Evolutionary conservation across 2,329 filamentous ascomycete species (phyloP).

Genomic region (Ophiostoma triangulosporum): DNA sequence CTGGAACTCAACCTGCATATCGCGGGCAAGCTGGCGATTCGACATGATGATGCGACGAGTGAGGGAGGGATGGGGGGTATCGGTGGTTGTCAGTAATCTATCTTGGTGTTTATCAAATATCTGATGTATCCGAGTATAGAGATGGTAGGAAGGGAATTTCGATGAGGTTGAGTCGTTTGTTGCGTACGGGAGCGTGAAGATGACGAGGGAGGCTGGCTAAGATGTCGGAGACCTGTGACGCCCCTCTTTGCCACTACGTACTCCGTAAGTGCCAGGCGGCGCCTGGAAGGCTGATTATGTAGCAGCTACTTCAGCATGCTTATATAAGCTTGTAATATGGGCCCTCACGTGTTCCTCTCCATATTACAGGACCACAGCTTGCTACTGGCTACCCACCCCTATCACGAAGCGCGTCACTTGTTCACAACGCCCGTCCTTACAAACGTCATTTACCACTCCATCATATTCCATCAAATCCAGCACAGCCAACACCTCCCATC

Average conservation of each 20-base stretch:
- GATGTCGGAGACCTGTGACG: neutral
- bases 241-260: constrained; percentile 2
- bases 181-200: neutral
- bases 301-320: neutral
- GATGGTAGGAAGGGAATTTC: neutral
- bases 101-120: neutral
- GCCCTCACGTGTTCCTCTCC: neutral
- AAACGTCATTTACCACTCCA: no score
- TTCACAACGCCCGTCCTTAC: neutral
- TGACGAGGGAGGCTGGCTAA: neutral
- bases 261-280: neutral
- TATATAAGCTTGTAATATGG: neutral
- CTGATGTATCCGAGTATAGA: neutral
- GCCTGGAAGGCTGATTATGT: neutral
- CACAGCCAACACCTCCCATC: neutral
- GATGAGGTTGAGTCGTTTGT: neutral
- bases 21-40: constrained; percentile 43
- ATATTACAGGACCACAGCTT: neutral
- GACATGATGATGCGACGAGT: constrained; percentile 31
- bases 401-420: neutral
- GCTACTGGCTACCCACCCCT: neutral
- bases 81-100: no score
- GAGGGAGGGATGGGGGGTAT: neutral
- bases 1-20: constrained; percentile 51
- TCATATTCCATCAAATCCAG: neutral